Evolutionary conservation across 768 basidiomycete genomes (phyloP).

Genomic region (Russula olivacea): DNA sequence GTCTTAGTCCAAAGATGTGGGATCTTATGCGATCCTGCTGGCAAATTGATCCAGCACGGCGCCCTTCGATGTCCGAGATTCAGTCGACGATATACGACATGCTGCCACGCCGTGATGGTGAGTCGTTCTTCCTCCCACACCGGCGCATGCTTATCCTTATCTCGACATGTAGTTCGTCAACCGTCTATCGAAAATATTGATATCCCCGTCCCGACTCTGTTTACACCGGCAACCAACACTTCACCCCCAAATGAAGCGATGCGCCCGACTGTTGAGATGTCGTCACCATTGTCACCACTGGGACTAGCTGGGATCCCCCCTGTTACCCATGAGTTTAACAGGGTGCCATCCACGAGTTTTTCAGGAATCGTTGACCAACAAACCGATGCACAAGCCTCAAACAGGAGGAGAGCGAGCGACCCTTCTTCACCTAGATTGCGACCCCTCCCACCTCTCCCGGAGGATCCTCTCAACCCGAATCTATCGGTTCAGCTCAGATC

Average conservation of each 20-base stretch:
- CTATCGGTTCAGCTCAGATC: not conserved
- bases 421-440: not conserved
- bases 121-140: not conserved
- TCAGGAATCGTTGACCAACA: not conserved
- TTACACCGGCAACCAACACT: not conserved
- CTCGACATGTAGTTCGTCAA: no score
- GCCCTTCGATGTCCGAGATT: conserved; percentile 9
- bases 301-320: not conserved
- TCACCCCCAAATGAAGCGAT: not conserved
- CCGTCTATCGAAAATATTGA: not conserved
- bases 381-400: not conserved
- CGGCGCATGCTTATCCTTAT: no score
- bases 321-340: not conserved
- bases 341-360: rapidly evolving
- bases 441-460: conserved; percentile 8
- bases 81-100: not conserved
- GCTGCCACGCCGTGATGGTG: not conserved
- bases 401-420: not conserved
- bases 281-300: not conserved
- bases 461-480: not conserved
- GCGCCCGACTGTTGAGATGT: not conserved
- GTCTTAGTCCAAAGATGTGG: conserved; percentile 16
- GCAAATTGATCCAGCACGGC: not conserved
- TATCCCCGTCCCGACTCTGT: not conserved
- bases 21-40: conserved; percentile 18